Evolutionary conservation across 2,329 filamentous ascomycete species (phyloP).

Genomic region (Xylaria sp.): DNA sequence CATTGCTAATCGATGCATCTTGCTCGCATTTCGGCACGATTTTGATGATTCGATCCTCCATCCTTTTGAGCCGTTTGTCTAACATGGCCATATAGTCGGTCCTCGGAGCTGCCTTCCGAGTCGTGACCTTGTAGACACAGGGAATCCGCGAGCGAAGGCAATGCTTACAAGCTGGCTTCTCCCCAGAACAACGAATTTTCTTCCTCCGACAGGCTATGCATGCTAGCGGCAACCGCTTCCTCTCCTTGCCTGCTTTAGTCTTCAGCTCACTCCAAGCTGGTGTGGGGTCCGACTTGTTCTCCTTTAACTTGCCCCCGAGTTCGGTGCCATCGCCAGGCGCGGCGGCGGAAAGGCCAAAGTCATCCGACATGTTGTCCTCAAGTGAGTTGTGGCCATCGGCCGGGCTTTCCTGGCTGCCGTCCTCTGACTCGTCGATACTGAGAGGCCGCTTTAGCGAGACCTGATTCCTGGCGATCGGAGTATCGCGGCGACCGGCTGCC

Average conservation of each 20-base stretch:
- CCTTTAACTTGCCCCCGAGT: conserved; percentile 63
- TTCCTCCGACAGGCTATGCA: conserved; percentile 97
- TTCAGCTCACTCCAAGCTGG: conserved; percentile 85
- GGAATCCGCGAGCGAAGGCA: conserved; percentile 92
- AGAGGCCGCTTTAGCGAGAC: conserved; percentile 42
- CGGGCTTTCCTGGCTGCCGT: conserved; percentile 57
- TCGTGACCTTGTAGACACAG: conserved; percentile 97
- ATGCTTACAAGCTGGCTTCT: conserved; percentile 98
- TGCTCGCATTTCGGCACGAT: conserved; percentile 89
- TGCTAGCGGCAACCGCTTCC: conserved; percentile 90
- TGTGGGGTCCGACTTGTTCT: conserved; percentile 67
- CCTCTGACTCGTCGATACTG: conserved; percentile 57
- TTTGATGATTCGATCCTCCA: conserved; percentile 98
- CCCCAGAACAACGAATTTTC: conserved; percentile 97
- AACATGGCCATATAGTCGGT: conserved; percentile 99
- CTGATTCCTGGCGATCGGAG: conserved; percentile 47
- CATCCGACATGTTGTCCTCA: conserved; percentile 66
- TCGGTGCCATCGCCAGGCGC: conserved; percentile 65
- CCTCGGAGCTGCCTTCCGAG: conserved; percentile 89
- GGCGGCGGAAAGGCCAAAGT: conserved; percentile 65
- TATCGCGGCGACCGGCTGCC: conserved; percentile 52
- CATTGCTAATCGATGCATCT: conserved; percentile 68
- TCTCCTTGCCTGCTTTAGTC: conserved; percentile 93
- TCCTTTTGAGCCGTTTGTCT: conserved; percentile 92
- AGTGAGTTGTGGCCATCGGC: conserved; percentile 60